These are phyloP conservation scores for Lepiota venenata DNA, from an alignment of 768 basidiomycete genomes.

Conservation along the genomic window DNA sequence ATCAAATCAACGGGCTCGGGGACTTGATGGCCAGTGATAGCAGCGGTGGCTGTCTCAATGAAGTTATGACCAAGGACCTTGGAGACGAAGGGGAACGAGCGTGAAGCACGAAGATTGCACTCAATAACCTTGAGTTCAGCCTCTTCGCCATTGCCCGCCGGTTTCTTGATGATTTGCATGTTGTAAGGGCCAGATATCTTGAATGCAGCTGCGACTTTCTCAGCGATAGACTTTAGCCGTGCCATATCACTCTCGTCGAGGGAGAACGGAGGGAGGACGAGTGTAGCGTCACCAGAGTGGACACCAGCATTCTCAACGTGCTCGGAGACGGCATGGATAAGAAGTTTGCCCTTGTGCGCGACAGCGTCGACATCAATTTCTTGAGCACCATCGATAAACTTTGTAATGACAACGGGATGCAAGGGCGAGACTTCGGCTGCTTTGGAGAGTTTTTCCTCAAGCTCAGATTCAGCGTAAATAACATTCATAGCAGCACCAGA, in stretches of 20 bases:
- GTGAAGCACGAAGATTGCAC: constrained; percentile 96
- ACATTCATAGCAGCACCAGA: constrained; percentile 99
- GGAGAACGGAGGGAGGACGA: constrained; percentile 94
- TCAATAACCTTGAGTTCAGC: constrained; percentile 94
- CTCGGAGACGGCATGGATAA: constrained; percentile 95
- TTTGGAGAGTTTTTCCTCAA: constrained; percentile 94
- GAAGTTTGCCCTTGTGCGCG: constrained; percentile 85
- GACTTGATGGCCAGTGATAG: constrained; percentile 82
- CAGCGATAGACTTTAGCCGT: constrained; percentile 88
- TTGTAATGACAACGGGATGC: constrained; percentile 97
- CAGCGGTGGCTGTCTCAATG: constrained; percentile 88
- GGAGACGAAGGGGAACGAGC: constrained; percentile 98
- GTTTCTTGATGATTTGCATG: constrained; percentile 97
- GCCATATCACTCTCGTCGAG: constrained; percentile 71
- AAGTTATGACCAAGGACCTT: constrained; percentile 98
- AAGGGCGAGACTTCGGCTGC: constrained; percentile 95
- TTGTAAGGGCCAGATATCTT: constrained; percentile 98
- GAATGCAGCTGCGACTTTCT: constrained; percentile 93
- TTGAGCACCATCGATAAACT: constrained; percentile 97
- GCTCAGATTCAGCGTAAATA: constrained; percentile 83
- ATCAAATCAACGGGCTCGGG: constrained; percentile 92
- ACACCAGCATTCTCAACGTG: constrained; percentile 99
- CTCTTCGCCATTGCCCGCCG: constrained; percentile 42
- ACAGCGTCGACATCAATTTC: constrained; percentile 99
- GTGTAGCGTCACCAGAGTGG: constrained; percentile 97